phyloP scores from a whole-genome alignment of 2,329 filamentous ascomycete species.

The Colletotrichum chrysophilum region DNA sequence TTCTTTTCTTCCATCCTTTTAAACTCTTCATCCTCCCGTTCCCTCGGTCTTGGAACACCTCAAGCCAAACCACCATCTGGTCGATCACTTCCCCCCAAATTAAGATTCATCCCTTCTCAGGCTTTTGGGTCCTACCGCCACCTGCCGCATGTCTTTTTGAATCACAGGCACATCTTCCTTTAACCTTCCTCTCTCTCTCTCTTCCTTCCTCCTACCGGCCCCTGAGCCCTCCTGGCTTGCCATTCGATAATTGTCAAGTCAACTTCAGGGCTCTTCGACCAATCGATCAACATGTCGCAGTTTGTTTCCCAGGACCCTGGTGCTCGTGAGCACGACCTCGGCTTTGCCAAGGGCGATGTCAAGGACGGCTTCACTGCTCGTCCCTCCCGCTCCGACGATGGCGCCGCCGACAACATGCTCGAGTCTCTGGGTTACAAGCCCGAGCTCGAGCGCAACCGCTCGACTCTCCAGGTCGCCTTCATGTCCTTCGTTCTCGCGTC shows the following conservation, averaged over 20 bases:
- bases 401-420: conserved; percentile 66
- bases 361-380: conserved; percentile 21
- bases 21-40: conserved; percentile 16
- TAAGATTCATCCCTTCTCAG: conserved; percentile 1
- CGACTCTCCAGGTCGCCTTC: conserved; percentile 73
- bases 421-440: conserved; percentile 70
- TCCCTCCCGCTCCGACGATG: conserved; percentile 31
- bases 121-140: background rate
- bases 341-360: conserved; percentile 10
- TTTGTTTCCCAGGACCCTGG: conserved; percentile 23
- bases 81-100: background rate
- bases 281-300: conserved; percentile 6
- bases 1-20: conserved; percentile 7
- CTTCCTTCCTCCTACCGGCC: background rate
- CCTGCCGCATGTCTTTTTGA: conserved; percentile 15
- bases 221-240: background rate
- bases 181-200: background rate
- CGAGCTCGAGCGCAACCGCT: conserved; percentile 68
- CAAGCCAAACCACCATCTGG: background rate
- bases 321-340: conserved; percentile 19
- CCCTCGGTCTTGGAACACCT: background rate
- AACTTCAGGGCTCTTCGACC: background rate
- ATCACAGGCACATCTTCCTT: background rate
- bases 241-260: background rate
- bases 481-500: conserved; percentile 80